Conservation (phyloP, 2,329 filamentous ascomycete species). For the Fusarium devonianum region DNA sequence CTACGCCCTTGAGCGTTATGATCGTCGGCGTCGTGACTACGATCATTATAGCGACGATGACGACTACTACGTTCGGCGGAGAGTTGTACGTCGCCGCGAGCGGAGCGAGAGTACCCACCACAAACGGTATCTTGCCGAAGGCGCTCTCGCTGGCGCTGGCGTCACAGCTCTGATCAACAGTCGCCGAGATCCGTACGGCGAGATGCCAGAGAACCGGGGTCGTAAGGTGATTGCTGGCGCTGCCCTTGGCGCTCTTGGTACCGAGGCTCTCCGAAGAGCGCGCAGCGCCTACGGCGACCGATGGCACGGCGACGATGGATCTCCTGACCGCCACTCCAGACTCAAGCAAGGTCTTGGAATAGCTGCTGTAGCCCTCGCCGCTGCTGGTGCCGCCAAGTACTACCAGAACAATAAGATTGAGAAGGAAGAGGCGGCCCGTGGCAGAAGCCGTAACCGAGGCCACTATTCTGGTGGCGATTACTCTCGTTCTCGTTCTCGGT, state of each 20-base stretch:
- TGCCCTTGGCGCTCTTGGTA: conserved; percentile 68
- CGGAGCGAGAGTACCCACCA: conserved; percentile 61
- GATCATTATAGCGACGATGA: conserved; percentile 58
- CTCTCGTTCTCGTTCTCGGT: conserved; percentile 53
- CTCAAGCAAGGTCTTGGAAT: conserved; percentile 69
- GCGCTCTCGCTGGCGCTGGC: conserved; percentile 70
- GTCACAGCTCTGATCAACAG: conserved; percentile 65
- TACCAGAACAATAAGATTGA: conserved; percentile 67
- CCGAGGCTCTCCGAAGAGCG: conserved; percentile 66
- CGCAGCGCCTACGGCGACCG: conserved; percentile 67
- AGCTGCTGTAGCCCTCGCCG: conserved; percentile 68
- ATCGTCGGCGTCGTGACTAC: conserved; percentile 52
- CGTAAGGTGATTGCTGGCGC: conserved; percentile 68
- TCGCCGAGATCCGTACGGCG: conserved; percentile 59
- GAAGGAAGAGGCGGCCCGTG: conserved; percentile 64
- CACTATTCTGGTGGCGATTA: conserved; percentile 53
- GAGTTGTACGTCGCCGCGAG: conserved; percentile 58
- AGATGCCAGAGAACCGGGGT: conserved; percentile 59
- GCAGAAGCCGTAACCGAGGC: conserved; percentile 59
- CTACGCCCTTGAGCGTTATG: conserved; percentile 47
- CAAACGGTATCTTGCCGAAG: conserved; percentile 67
- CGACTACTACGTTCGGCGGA: conserved; percentile 56
- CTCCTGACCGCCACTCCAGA: conserved; percentile 54
- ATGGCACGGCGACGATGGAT: conserved; percentile 50
- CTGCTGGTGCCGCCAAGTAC: conserved; percentile 71